phyloP scores from a whole-genome alignment of 2,329 filamentous ascomycete species.

The Westerdykella ornata region DNA sequence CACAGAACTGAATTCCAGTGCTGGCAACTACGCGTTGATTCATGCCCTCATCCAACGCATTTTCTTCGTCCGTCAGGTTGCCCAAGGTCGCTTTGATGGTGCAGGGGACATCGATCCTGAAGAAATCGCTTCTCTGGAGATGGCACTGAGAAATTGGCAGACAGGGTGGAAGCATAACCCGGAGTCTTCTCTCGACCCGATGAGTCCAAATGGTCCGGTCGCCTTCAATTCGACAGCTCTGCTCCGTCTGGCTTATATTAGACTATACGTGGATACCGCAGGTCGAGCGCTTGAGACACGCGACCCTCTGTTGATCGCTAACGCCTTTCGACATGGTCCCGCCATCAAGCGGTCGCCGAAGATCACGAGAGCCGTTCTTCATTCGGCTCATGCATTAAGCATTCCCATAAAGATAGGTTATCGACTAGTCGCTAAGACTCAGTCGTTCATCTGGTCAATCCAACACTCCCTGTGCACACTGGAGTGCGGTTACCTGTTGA shows the following conservation, averaged over 20 bases:
- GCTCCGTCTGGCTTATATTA: constrained; percentile 56
- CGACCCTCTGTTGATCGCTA: constrained; percentile 56
- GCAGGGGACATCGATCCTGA: constrained; percentile 28
- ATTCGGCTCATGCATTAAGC: constrained; percentile 61
- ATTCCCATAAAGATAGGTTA: constrained; percentile 54
- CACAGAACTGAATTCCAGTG: constrained; percentile 27
- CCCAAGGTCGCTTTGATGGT: constrained; percentile 29
- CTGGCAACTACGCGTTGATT: constrained; percentile 63
- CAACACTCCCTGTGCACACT: constrained; percentile 38
- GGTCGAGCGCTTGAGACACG: constrained; percentile 59
- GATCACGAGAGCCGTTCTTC: constrained; percentile 58
- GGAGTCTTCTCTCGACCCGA: constrained; percentile 44
- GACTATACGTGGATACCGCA: constrained; percentile 60
- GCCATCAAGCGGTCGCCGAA: constrained; percentile 53
- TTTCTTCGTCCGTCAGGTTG: constrained; percentile 57
- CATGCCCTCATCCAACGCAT: constrained; percentile 67
- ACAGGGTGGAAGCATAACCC: constrained; percentile 37
- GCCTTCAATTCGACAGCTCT: constrained; percentile 60
- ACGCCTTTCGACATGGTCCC: constrained; percentile 54
- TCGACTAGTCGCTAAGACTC: constrained; percentile 36
- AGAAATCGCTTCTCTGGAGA: constrained; percentile 40
- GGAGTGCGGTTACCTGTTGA: constrained; percentile 38
- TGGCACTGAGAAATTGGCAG: constrained; percentile 41
- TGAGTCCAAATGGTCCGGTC: constrained; percentile 54
- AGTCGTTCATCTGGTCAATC: constrained; percentile 38